A percentile compares a stretch with the other conserved stretches of the same genome.
These are phyloP conservation scores for Penicillium freii DNA, from an alignment of 2,329 filamentous ascomycete genomes.

Conservation along the genomic window DNA sequence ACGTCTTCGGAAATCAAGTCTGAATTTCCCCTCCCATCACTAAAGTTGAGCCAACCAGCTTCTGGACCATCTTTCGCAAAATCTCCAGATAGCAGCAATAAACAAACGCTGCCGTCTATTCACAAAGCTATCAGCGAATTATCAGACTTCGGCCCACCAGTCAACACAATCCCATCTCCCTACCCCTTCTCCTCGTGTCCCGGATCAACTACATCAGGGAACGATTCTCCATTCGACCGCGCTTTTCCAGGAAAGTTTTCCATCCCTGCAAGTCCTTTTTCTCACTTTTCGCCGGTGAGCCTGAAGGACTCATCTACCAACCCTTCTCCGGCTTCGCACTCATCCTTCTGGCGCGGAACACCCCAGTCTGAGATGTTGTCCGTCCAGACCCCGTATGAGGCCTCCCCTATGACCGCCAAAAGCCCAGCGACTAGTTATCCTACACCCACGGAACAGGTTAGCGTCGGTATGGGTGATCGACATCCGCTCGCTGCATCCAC, in stretches of 20 bases:
- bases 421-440: conserved; percentile 41
- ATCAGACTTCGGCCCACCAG: conserved; percentile 25
- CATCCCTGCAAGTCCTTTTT: conserved; percentile 37
- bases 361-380: conserved; percentile 30
- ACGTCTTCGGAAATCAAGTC: conserved; percentile 30
- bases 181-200: conserved; percentile 27
- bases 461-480: conserved; percentile 23
- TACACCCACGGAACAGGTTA: conserved; percentile 40
- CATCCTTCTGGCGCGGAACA: conserved; percentile 29
- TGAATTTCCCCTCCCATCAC: conserved; percentile 38
- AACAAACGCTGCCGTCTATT: conserved; percentile 43
- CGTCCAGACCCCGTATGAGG: conserved; percentile 31
- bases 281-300: conserved; percentile 41
- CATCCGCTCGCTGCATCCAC: conserved; percentile 20
- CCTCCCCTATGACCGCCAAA: conserved; percentile 30
- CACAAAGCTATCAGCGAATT: conserved; percentile 37
- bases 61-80: conserved; percentile 18
- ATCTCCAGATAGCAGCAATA: conserved; percentile 35
- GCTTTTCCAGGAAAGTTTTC: conserved; percentile 32
- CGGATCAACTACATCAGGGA: conserved; percentile 27
- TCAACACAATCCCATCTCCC: conserved; percentile 27
- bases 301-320: conserved; percentile 36
- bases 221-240: conserved; percentile 32
- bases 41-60: conserved; percentile 41
- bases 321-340: conserved; percentile 37